Base-by-base conservation (phyloP, 768 basidiomycete species). In the Cytidiella melzeri region DNA sequence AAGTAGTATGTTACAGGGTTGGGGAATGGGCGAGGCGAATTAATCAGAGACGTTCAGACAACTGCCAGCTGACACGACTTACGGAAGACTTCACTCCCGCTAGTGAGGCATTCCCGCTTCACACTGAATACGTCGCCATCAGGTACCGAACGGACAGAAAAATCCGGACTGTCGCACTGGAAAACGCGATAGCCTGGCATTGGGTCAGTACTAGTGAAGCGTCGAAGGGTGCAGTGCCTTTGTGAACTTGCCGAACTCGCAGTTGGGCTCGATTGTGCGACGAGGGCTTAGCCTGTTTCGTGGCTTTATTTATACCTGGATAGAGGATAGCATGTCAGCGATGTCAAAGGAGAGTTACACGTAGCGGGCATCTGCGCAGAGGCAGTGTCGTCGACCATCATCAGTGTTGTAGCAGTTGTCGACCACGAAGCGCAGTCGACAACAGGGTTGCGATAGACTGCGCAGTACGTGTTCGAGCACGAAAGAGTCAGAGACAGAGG, bases 1-100 rank as follows among this genome's bases (percentile, higher is more conserved):
- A 61, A 10, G 20, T 1, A 25, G 13, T 10, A 23, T 34, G 30
- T 34, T 15, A 15, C 30, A 34, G 30, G 15, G 9, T 15, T 34
- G 30, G 30, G 30, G 15, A 34, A 34, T 12, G 11, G 11, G 12
- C 12, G 11, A 12, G 11, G 11, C 21, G 12, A 21, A 11, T 11
- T 12, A 20, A 24, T 6, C 43, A 27, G 34, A 48, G 47, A 6
- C 20, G n/a, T 34, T 7, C 7, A 15, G 30, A 15, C 30, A 7
- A 34, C 30, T 34, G 28, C 39, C 38, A 43, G 4, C 20, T 24
- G 45, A 55, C 27, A 40, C 13, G 18, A 66, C 81, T 49, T 64
- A 84, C 84, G 68, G 56, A 87, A 87, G 51, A 85, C 75, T 57
- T 79, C 73, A 58, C 83, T 85, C 15, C 54, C 53, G 45, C 66